Evolutionary conservation across 768 basidiomycete species (phyloP).

Genomic region (Dentipellis sp.): DNA sequence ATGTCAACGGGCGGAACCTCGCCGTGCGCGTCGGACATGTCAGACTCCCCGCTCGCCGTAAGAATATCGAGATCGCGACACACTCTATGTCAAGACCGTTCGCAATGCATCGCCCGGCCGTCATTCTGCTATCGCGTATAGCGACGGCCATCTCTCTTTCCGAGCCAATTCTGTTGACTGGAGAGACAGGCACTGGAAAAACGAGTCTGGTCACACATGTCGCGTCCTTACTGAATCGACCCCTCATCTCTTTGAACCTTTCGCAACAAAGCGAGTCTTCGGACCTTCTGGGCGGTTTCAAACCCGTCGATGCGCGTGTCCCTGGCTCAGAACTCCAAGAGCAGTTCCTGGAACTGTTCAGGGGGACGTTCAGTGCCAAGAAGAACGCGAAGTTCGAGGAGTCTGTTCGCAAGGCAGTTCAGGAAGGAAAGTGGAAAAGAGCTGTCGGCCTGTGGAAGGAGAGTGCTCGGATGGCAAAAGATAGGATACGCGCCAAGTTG

Average conservation of each 20-base stretch:
- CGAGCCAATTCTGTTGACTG: constrained; percentile 87
- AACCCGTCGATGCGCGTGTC: constrained; percentile 84
- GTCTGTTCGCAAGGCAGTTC: constrained; percentile 72
- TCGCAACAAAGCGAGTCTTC: constrained; percentile 95
- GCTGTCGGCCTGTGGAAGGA: constrained; percentile 80
- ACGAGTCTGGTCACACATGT: constrained; percentile 88
- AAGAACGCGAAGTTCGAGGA: constrained; percentile 84
- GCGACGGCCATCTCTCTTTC: constrained; percentile 57
- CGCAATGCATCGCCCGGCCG: constrained; percentile 81
- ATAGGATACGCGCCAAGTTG: constrained; percentile 39
- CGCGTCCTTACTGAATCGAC: constrained; percentile 63
- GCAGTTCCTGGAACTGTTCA: constrained; percentile 74
- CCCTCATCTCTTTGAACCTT: constrained; percentile 83
- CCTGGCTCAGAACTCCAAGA: constrained; percentile 64
- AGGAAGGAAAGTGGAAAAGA: constrained; percentile 79
- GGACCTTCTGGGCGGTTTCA: constrained; percentile 91
- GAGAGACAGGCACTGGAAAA: constrained; percentile 99
- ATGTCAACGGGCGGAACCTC: constrained; percentile 49
- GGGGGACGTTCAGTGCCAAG: constrained; percentile 78
- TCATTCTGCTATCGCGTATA: constrained; percentile 72
- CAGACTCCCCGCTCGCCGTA: constrained; percentile 39
- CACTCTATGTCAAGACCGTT: constrained; percentile 48
- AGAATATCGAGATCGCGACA: constrained; percentile 26
- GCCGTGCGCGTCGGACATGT: constrained; percentile 57
- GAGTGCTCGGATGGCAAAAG: constrained; percentile 56